Base-by-base conservation (phyloP, 2,329 filamentous ascomycete genomes). In the Didymella exigua region DNA sequence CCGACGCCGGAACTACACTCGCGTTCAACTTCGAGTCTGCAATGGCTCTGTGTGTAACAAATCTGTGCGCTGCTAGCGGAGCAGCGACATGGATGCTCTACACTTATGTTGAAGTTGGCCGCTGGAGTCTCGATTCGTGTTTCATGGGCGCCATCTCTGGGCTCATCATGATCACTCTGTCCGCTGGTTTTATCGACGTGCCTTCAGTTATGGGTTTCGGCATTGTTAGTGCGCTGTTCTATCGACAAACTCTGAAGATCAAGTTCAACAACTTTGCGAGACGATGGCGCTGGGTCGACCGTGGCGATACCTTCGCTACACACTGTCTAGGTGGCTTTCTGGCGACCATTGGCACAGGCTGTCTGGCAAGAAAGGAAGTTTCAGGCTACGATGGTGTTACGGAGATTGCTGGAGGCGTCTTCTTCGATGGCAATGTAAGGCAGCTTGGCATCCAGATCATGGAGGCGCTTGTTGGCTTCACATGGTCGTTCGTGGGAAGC, bases 271-370 rank as follows among this genome's bases (percentile, higher is more conserved):
- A 79, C 13, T 69, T 77, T 26, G 81, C 81, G 5, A 68, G 73
- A n/a, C 67, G 73, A 2, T 77, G 75, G 69, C 70, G 77, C 29
- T 84, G 80, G 81, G 81, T 84, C 0, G 81, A 83, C 57, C 82
- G 82, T 56, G 81, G 80, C 1, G 81, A 84, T 63, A 83, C 81
- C 0, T 83, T 83, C 62, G 82, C 81, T 5, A 83, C 81, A 4
- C 81, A 83, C 55, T 83, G 81, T 59, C 69, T 83, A 10, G 81
- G 81, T 16, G 81, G 81, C 0, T 71, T 83, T 5, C 65, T 81
- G 0, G 81, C 79, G 0, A 84, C 81, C 0, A 76, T 83, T 11
- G 74, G 75, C 4, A 83, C 81, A 0, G 81, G 81, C 0, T 69
- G 82, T 16, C 82, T 83, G 65, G 81, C 80, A 2, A 71, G 74